Evolutionary conservation across 345 rosid species (phyloP).

Genomic region (Eucalyptus sp.): DNA sequence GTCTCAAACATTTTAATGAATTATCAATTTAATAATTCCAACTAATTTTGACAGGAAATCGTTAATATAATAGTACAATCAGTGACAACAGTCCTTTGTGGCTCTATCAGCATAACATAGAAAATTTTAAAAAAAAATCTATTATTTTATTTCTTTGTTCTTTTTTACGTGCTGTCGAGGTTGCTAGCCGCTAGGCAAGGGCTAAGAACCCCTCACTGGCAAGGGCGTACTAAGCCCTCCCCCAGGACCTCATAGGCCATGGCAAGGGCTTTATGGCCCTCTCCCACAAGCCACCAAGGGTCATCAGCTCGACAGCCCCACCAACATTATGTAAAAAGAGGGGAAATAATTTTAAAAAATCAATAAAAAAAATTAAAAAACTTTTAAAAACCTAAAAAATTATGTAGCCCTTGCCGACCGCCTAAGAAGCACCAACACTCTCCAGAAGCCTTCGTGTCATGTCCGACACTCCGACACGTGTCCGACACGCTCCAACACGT

Average conservation of each 20-base stretch:
- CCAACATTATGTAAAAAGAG: accelerated
- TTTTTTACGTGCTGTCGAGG: accelerated
- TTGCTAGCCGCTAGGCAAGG: neutral
- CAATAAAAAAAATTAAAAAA: no score
- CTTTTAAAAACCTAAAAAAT: no score
- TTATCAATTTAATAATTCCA: neutral
- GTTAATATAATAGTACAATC: no score
- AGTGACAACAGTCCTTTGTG: accelerated
- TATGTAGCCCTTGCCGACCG: accelerated
- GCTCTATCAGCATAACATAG: accelerated
- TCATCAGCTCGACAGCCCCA: accelerated
- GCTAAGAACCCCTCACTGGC: neutral
- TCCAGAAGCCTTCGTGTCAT: no score
- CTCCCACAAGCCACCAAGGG: neutral
- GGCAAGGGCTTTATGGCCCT: neutral
- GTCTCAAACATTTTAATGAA: neutral
- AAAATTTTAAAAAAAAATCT: no score
- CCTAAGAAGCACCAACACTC: no score
- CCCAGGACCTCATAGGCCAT: accelerated
- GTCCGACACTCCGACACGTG: no score
- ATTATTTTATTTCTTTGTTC: no score
- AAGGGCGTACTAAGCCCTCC: neutral
- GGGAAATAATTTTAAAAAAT: no score
- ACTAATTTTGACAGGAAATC: neutral
- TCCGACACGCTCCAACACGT: no score